These are phyloP conservation scores for Fusarium sp. DNA, from an alignment of 2,329 filamentous ascomycete genomes.

Conservation along the genomic window DNA sequence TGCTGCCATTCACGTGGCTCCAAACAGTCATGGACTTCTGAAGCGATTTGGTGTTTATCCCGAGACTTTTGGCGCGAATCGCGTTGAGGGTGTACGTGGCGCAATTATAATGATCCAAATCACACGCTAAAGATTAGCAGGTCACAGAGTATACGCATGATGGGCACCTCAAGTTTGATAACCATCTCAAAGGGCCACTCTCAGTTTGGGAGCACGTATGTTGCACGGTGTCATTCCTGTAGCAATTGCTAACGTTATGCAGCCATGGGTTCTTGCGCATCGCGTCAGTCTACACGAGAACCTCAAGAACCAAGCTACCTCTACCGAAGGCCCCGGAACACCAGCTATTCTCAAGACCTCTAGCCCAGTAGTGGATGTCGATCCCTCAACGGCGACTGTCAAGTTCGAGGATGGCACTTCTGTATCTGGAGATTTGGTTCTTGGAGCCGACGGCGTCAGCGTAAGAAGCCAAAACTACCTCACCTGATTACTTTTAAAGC, in stretches of 20 bases:
- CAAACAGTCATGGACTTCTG: conserved; percentile 68
- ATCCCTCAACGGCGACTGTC: conserved; percentile 51
- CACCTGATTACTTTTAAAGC: accelerated
- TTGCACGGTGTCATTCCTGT: accelerated
- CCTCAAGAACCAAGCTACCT: conserved; percentile 55
- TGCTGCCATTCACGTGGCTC: conserved; percentile 68
- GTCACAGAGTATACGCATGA: conserved; percentile 48
- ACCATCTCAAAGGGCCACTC: conserved; percentile 47
- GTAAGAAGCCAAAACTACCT: conserved; percentile 41
- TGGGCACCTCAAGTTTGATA: conserved; percentile 48
- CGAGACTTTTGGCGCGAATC: conserved; percentile 51
- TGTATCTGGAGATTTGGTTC: conserved; percentile 56
- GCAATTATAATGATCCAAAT: too few species aligned
- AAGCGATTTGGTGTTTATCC: conserved; percentile 49
- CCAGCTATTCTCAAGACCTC: conserved; percentile 51
- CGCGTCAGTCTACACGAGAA: conserved; percentile 59
- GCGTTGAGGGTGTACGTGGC: conserved; percentile 39
- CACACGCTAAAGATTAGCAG: too few species aligned
- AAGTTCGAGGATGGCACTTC: conserved; percentile 55
- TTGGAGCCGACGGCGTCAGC: conserved; percentile 64
- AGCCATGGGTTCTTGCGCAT: conserved; percentile 58
- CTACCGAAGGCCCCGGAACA: conserved; percentile 44
- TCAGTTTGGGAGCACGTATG: conserved; percentile 54
- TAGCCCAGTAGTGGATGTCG: conserved; percentile 53
- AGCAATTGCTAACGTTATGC: background rate